Evolutionary conservation across 2,329 filamentous ascomycete species (phyloP).

Genomic region (Monosporascus ibericus): DNA sequence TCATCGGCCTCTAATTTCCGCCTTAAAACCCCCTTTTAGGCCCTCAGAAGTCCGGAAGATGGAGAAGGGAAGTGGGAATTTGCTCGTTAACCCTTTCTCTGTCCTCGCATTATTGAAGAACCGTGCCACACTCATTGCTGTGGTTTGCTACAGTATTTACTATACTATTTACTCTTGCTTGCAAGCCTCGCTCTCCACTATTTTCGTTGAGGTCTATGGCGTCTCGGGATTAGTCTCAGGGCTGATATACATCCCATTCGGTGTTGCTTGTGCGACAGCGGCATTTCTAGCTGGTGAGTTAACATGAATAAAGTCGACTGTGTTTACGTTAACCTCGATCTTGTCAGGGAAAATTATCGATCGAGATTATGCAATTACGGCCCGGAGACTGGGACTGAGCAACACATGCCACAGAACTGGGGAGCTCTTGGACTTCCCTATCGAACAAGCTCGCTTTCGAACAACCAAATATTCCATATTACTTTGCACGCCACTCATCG

Average conservation of each 20-base stretch:
- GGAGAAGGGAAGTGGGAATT: background rate
- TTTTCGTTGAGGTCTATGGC: slow-evolving; percentile 5
- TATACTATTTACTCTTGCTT: slow-evolving; percentile 10
- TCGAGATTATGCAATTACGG: slow-evolving; percentile 3
- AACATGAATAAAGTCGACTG: background rate
- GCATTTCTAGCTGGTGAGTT: slow-evolving; percentile 2
- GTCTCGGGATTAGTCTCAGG: slow-evolving; percentile 4
- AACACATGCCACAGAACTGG: background rate
- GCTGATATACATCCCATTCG: slow-evolving; percentile 9
- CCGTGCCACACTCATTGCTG: background rate
- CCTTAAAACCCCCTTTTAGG: background rate
- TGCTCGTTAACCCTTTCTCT: background rate
- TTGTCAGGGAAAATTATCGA: slow-evolving; percentile 4
- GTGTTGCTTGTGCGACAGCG: slow-evolving; percentile 5
- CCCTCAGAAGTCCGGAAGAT: background rate
- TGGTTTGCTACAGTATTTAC: slow-evolving; percentile 1
- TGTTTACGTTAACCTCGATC: background rate
- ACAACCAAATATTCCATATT: slow-evolving; percentile 2
- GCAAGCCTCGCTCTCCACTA: slow-evolving; percentile 6
- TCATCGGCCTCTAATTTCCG: background rate
- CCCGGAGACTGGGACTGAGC: background rate
- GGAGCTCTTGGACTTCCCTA: slow-evolving; percentile 3
- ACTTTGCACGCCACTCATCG: slow-evolving; percentile 2
- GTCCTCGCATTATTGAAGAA: background rate
- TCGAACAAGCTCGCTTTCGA: slow-evolving; percentile 5